phyloP scores from a whole-genome alignment of 306 rosid species.

The Canavalia ensiformis region DNA sequence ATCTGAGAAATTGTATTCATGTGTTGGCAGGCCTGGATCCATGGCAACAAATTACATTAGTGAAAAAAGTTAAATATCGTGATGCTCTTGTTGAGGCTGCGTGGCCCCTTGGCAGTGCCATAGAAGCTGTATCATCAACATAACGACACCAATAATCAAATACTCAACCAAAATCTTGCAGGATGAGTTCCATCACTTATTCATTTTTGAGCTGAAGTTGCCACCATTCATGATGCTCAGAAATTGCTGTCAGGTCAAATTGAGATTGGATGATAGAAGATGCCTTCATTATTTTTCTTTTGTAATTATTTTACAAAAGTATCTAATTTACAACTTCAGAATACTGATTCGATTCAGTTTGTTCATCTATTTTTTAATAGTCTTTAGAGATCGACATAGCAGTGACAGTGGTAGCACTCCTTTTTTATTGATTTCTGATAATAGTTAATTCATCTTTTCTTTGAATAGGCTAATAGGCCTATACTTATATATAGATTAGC shows the following conservation, averaged over 20 bases:
- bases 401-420: conserved; percentile 23
- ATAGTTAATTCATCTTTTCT: background rate
- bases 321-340: background rate
- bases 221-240: conserved; percentile 37
- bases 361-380: conserved; percentile 32
- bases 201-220: conserved; percentile 26
- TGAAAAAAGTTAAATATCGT: conserved; percentile 77
- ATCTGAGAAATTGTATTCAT: conserved; percentile 18
- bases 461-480: no score
- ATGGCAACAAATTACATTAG: conserved; percentile 84
- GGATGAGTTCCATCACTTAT: conserved; percentile 7
- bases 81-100: conserved; percentile 91
- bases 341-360: conserved; percentile 44
- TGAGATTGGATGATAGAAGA: conserved; percentile 35
- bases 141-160: conserved; percentile 59
- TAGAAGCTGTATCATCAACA: conserved; percentile 87
- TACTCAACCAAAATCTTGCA: conserved; percentile 23
- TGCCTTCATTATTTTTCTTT: conserved; percentile 45
- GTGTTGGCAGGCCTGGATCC: conserved; percentile 75
- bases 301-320: conserved; percentile 42
- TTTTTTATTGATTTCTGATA: conserved; percentile 38
- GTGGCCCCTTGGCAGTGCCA: conserved; percentile 99
- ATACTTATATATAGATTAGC: no score
- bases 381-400: conserved; percentile 32
- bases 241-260: conserved; percentile 28